A percentile compares a stretch with the other conserved stretches of the same genome.
These are phyloP conservation scores for Didymella exigua DNA, from an alignment of 2,329 filamentous ascomycete species.

Conservation along the genomic window DNA sequence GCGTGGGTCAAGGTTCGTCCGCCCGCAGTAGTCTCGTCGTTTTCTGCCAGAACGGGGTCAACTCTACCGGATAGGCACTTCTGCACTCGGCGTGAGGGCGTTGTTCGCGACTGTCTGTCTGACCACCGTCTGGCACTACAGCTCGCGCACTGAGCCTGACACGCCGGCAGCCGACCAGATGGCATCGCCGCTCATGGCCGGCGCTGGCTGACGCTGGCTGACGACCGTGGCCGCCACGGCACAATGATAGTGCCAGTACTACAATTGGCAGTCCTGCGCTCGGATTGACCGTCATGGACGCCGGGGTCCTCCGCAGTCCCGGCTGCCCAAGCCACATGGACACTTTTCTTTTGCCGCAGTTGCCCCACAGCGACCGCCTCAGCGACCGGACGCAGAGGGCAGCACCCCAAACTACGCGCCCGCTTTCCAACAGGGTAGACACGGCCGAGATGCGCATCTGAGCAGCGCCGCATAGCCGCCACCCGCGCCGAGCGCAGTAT, in stretches of 20 bases:
- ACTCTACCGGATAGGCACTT: background rate
- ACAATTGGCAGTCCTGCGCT: background rate
- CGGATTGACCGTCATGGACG: no score
- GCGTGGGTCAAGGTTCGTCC: background rate
- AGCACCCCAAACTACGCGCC: conserved; percentile 3
- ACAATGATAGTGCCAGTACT: no score
- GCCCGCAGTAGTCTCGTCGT: conserved; percentile 5
- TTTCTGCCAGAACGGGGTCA: background rate
- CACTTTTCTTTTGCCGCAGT: conserved; percentile 11
- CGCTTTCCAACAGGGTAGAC: conserved; percentile 11
- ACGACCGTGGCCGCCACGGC: no score
- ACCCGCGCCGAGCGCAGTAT: background rate
- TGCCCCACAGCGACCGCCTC: conserved; percentile 4
- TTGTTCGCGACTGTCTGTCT: background rate
- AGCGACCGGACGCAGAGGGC: conserved; percentile 8
- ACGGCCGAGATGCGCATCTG: conserved; percentile 7
- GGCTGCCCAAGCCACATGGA: conserved; percentile 9
- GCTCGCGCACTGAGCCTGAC: background rate
- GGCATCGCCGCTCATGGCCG: conserved; percentile 7
- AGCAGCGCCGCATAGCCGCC: conserved; percentile 12
- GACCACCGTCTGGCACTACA: background rate
- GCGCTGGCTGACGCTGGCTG: no score
- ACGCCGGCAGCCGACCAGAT: conserved; percentile 5
- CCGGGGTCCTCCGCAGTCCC: conserved; percentile 6
- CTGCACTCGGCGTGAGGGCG: conserved; percentile 1